A percentile compares a stretch with the other conserved stretches of the same genome.
phyloP scores from a whole-genome alignment of 305 asterid genomes.

The Rubia occidens region DNA sequence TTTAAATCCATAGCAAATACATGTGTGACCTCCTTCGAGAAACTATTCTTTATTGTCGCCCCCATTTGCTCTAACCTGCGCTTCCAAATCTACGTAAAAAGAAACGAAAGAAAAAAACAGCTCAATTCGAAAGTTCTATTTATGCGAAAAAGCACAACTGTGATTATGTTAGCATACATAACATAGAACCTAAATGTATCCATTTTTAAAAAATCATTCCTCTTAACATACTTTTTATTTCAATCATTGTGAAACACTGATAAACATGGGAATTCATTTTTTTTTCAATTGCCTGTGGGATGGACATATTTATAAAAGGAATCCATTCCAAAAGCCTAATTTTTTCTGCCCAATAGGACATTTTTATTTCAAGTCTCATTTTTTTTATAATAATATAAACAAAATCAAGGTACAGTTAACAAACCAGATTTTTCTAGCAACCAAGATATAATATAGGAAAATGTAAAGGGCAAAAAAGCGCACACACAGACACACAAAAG shows the following conservation, averaged over 20 bases:
- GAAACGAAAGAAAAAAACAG: not conserved
- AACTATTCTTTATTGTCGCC: slow-evolving; percentile 41
- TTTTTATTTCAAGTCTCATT: no score
- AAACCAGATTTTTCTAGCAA: not conserved
- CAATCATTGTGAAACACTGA: not conserved
- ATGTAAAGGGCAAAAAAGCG: not conserved
- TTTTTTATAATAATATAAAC: no score
- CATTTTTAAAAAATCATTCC: not conserved
- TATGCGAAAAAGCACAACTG: not conserved
- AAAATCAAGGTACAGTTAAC: not conserved
- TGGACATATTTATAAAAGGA: not conserved
- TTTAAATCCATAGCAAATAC: slow-evolving; percentile 53
- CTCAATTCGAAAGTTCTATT: not conserved
- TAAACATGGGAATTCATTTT: not conserved
- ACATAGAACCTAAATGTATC: not conserved
- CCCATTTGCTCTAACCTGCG: slow-evolving; percentile 80
- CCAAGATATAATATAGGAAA: not conserved
- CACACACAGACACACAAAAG: not conserved
- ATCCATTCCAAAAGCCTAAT: not conserved
- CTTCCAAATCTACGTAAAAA: slow-evolving; percentile 64
- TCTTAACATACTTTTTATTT: not conserved
- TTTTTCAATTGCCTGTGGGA: not conserved
- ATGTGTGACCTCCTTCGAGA: slow-evolving; percentile 54
- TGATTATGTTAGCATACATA: not conserved
- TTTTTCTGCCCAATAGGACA: not conserved